These are phyloP conservation scores for Leccinum angustisporum DNA, from an alignment of 1,284 basidiomycete genomes.

Conservation along the genomic window DNA sequence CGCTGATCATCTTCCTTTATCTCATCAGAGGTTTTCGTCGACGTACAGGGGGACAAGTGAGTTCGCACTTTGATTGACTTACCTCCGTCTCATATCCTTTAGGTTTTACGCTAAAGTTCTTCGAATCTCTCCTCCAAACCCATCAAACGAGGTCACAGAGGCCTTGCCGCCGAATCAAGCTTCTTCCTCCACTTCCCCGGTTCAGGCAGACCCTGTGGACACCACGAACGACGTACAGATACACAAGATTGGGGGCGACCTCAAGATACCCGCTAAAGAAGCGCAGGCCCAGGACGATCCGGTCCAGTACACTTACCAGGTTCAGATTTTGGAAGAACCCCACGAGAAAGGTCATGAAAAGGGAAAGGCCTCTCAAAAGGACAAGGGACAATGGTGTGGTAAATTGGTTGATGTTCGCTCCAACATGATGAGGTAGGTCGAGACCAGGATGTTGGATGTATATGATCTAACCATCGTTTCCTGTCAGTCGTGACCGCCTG, in stretches of 20 bases:
- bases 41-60: slow-evolving; percentile 79
- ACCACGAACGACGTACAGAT: slow-evolving; percentile 42
- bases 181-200: slow-evolving; percentile 33
- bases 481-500: slow-evolving; percentile 82
- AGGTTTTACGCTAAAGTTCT: slow-evolving; percentile 80
- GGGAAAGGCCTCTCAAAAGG: slow-evolving; percentile 50
- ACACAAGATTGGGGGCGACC: slow-evolving; percentile 78
- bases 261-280: slow-evolving; percentile 73
- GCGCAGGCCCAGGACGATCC: slow-evolving; percentile 78
- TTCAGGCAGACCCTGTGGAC: slow-evolving; percentile 33
- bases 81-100: slow-evolving; percentile 25
- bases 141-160: slow-evolving; percentile 45
- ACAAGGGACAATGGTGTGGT: slow-evolving; percentile 56
- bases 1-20: slow-evolving; percentile 28
- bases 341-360: slow-evolving; percentile 66
- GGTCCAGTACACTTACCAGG: slow-evolving; percentile 81
- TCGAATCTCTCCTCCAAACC: slow-evolving; percentile 72
- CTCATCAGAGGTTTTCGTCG: slow-evolving; percentile 73
- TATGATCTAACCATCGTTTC: slow-evolving; percentile 7
- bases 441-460: slow-evolving; percentile 5
- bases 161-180: slow-evolving; percentile 33
- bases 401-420: slow-evolving; percentile 83
- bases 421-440: slow-evolving; percentile 71
- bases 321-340: slow-evolving; percentile 80
- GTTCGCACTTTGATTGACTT: slow-evolving; percentile 32